Conservation (phyloP, 192 early-diverging fungal species). For the Entomortierella chlamydospora region DNA sequence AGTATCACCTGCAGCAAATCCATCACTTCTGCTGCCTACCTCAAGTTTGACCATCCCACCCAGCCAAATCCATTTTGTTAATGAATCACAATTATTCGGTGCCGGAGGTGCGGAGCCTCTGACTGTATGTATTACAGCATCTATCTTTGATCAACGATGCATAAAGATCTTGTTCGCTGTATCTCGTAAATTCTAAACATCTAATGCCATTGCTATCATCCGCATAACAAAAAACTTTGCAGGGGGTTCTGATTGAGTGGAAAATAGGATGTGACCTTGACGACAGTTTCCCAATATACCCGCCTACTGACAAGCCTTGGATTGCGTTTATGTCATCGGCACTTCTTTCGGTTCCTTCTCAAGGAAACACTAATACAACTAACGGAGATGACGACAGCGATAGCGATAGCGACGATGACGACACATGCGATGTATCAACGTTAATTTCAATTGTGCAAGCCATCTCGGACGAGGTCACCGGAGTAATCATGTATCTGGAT, state of each 20-base stretch:
- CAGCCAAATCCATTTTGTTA: slow-evolving; percentile 39
- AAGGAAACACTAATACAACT: not conserved
- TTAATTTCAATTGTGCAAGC: slow-evolving; percentile 38
- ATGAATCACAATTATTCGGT: slow-evolving; percentile 40
- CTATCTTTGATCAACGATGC: not conserved
- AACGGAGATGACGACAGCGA: not conserved
- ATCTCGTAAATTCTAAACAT: too few species aligned
- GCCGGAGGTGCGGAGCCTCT: slow-evolving; percentile 33
- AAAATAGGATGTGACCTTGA: slow-evolving; percentile 35
- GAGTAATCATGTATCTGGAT: slow-evolving; percentile 44
- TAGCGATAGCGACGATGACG: not conserved
- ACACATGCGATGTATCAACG: slow-evolving; percentile 22
- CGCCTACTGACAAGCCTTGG: slow-evolving; percentile 41
- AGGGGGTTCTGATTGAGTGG: slow-evolving; percentile 50
- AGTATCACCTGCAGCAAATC: slow-evolving; percentile 1
- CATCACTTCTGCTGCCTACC: slow-evolving; percentile 26
- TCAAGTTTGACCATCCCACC: slow-evolving; percentile 18
- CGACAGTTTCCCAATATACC: slow-evolving; percentile 30
- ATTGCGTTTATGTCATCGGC: slow-evolving; percentile 50
- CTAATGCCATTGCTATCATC: too few species aligned
- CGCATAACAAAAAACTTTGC: not conserved
- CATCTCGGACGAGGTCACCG: slow-evolving; percentile 30
- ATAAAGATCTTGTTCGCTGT: too few species aligned
- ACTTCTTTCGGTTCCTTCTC: slow-evolving; percentile 4
- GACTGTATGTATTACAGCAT: slow-evolving; percentile 20